A percentile compares a stretch with the other conserved stretches of the same genome.
These are phyloP conservation scores for Chlorella sp. DNA, from an alignment of 139 green algal species.

Conservation along the genomic window DNA sequence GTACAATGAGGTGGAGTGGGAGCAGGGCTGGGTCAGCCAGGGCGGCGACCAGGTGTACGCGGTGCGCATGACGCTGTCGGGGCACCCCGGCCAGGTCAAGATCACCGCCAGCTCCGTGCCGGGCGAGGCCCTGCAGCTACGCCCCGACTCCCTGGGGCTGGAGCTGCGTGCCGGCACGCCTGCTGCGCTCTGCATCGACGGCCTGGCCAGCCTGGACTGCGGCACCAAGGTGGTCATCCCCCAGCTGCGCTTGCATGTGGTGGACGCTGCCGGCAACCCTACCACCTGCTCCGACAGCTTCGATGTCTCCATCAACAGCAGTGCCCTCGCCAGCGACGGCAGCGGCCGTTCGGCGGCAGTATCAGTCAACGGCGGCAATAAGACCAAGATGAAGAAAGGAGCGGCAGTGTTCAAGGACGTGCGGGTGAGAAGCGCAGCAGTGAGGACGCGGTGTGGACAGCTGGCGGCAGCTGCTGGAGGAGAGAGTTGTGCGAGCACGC, in stretches of 20 bases:
- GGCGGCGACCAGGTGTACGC: conserved; percentile 45
- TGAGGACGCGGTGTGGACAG: too few species aligned
- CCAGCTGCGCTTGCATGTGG: conserved; percentile 39
- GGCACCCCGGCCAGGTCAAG: conserved; percentile 23
- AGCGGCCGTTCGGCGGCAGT: conserved; percentile 48
- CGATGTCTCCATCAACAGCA: conserved; percentile 50
- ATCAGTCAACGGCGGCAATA: conserved; percentile 54
- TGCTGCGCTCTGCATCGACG: conserved; percentile 51
- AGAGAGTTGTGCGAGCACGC: too few species aligned
- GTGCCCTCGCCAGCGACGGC: conserved; percentile 51
- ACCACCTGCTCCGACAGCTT: conserved; percentile 25
- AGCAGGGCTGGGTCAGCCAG: conserved; percentile 37
- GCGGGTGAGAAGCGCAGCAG: too few species aligned
- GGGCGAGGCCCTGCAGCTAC: conserved; percentile 36
- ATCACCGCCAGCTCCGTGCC: too few species aligned
- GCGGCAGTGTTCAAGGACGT: conserved; percentile 60
- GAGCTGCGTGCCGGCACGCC: conserved; percentile 48
- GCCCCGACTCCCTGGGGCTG: conserved; percentile 50
- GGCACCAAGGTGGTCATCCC: conserved; percentile 42
- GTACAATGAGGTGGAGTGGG: conserved; percentile 39
- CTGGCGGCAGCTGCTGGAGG: too few species aligned
- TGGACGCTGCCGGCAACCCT: conserved; percentile 59
- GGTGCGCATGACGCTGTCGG: conserved; percentile 39
- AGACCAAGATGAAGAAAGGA: conserved; percentile 45
- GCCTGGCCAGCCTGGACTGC: conserved; percentile 37